Conservation (phyloP, 441 rosid species). For the Isatis lusitanica region DNA sequence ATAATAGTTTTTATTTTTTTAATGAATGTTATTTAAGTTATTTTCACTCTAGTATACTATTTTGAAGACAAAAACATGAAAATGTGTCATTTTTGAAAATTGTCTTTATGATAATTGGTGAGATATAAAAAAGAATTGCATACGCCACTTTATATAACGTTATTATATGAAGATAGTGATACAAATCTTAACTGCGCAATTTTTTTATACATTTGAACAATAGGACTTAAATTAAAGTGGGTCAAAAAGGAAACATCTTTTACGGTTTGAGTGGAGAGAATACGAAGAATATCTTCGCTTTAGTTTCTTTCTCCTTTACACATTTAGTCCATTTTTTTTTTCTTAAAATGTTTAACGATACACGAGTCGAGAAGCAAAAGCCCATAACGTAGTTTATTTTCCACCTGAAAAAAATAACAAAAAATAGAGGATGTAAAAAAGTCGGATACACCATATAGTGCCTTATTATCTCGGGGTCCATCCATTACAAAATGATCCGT, state of each 20-base stretch:
- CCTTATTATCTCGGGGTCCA: constrained; percentile 23
- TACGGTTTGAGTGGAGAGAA: constrained; percentile 34
- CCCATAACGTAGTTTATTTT: constrained; percentile 20
- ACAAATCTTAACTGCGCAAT: constrained; percentile 29
- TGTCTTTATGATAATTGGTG: background rate
- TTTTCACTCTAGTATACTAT: no score
- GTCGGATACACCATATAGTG: constrained; percentile 19
- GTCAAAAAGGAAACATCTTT: constrained; percentile 34
- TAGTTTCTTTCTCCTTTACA: constrained; percentile 30
- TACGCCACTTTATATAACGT: constrained; percentile 9
- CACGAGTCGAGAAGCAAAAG: constrained; percentile 14
- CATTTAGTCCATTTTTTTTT: background rate
- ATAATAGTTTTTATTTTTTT: no score
- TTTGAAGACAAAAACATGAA: no score
- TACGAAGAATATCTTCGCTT: constrained; percentile 35
- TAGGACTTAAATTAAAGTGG: constrained; percentile 13
- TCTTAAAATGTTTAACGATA: background rate
- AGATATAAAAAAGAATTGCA: background rate
- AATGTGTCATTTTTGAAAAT: no score
- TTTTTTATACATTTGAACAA: constrained; percentile 17
- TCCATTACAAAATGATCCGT: constrained; percentile 20
- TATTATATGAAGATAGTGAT: background rate
- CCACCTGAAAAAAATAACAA: constrained; percentile 23
- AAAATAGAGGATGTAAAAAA: background rate
- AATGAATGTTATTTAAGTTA: no score